Evolutionary conservation across 352 stramenopile species (phyloP).

Genomic region (Phytophthora citricola): DNA sequence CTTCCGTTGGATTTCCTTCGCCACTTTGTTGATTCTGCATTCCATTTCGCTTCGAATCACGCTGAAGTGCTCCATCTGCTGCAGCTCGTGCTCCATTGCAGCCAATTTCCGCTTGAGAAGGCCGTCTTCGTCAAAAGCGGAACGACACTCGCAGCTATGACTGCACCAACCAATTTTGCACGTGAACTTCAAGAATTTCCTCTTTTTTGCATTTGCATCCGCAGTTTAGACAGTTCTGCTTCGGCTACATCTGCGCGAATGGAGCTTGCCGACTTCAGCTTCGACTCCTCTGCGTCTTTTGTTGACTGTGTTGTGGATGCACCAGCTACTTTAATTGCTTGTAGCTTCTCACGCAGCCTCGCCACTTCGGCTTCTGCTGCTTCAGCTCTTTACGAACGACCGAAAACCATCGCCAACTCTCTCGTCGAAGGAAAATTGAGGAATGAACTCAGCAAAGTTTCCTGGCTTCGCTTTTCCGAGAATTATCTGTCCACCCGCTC

Average conservation of each 20-base stretch:
- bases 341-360: slow-evolving; percentile 11
- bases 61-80: slow-evolving; percentile 22
- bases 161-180: slow-evolving; percentile 23
- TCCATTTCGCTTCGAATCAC: slow-evolving; percentile 35
- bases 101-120: slow-evolving; percentile 6
- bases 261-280: slow-evolving; percentile 10
- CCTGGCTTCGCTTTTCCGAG: too few relatives aligned
- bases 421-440: slow-evolving; percentile 2
- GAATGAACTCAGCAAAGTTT: slow-evolving; percentile 1
- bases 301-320: not conserved
- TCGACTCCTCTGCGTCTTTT: not conserved
- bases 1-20: slow-evolving; percentile 17
- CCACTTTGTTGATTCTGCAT: not conserved
- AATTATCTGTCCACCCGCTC: too few relatives aligned
- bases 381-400: slow-evolving; percentile 9
- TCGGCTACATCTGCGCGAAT: slow-evolving; percentile 14
- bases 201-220: slow-evolving; percentile 3
- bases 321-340: slow-evolving; percentile 3
- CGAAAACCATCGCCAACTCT: slow-evolving; percentile 16
- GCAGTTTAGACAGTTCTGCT: slow-evolving; percentile 10
- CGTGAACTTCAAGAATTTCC: slow-evolving; percentile 15
- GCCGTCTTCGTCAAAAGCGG: slow-evolving; percentile 1
- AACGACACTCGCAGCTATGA: slow-evolving; percentile 9
- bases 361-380: slow-evolving; percentile 9
- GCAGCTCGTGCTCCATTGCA: slow-evolving; percentile 17